A percentile compares a stretch with the other conserved stretches of the same genome.
These are phyloP conservation scores for Ustilago shanxiensis DNA, from an alignment of 1,284 basidiomycete genomes.

Conservation along the genomic window DNA sequence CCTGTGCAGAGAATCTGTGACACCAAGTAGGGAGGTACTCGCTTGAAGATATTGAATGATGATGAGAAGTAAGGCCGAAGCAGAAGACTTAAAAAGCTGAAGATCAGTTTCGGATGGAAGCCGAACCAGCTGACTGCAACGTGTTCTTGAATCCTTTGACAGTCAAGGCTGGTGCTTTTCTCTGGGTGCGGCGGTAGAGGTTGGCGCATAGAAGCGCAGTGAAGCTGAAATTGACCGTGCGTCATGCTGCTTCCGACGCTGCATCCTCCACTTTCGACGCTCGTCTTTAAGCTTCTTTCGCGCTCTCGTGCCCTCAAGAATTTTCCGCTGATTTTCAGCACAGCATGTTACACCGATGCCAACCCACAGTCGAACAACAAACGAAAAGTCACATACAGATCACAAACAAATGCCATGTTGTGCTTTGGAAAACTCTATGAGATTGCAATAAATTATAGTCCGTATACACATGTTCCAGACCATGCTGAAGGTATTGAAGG, in stretches of 20 bases:
- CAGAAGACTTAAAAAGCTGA: too few relatives aligned
- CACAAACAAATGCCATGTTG: background rate
- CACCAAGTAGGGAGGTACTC: background rate
- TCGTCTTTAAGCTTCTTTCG: constrained; percentile 26
- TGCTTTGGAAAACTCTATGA: constrained; percentile 1
- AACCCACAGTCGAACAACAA: background rate
- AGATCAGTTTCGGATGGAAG: background rate
- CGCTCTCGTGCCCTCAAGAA: constrained; percentile 33
- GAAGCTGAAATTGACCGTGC: constrained; percentile 17
- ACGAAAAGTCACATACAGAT: background rate
- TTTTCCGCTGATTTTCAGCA: constrained; percentile 3
- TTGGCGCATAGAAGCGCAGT: constrained; percentile 11
- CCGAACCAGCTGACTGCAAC: background rate
- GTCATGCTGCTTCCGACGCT: constrained; percentile 17
- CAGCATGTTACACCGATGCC: background rate
- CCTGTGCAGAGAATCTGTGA: background rate
- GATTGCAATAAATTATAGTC: constrained; percentile 9
- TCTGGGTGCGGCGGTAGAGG: background rate
- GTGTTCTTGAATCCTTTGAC: background rate
- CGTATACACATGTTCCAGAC: background rate
- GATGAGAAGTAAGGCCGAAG: background rate
- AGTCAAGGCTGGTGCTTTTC: too few relatives aligned
- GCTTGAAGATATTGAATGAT: constrained; percentile 3
- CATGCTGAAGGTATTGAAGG: background rate
- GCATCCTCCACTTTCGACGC: constrained; percentile 33